phyloP scores from a whole-genome alignment of 305 asterid species.

The Ilex paraguariensis region DNA sequence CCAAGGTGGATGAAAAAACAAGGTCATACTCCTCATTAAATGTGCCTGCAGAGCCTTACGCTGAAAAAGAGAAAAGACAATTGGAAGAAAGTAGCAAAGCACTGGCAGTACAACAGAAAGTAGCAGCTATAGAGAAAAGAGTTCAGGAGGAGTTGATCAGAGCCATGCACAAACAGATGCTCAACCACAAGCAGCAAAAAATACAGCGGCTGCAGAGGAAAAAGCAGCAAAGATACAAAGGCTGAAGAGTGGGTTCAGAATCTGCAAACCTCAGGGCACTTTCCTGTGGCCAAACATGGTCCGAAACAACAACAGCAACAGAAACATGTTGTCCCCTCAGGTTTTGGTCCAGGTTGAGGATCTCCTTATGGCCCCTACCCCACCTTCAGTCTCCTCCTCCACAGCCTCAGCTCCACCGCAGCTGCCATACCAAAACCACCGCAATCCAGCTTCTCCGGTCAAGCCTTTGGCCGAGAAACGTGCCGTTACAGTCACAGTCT shows the following conservation, averaged over 20 bases:
- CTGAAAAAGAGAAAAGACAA: constrained; percentile 28
- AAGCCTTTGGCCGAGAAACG: constrained; percentile 84
- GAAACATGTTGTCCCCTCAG: constrained; percentile 30
- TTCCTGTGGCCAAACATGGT: constrained; percentile 94
- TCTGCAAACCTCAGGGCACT: constrained; percentile 93
- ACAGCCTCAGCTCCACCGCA: constrained; percentile 48
- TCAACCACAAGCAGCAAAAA: constrained; percentile 16
- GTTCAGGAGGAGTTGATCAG: no score
- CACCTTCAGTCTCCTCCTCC: constrained; percentile 88
- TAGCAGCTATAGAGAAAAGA: constrained; percentile 15
- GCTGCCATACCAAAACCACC: constrained; percentile 27
- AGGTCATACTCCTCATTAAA: constrained; percentile 40
- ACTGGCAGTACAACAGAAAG: constrained; percentile 30
- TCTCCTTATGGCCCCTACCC: constrained; percentile 58
- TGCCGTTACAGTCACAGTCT: constrained; percentile 53
- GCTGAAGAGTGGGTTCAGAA: constrained; percentile 94
- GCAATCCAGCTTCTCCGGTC: constrained; percentile 39
- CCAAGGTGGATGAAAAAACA: constrained; percentile 28
- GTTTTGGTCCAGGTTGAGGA: constrained; percentile 64
- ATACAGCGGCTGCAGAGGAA: constrained; percentile 35
- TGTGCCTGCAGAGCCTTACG: constrained; percentile 21
- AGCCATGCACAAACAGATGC: not conserved
- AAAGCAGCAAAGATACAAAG: constrained; percentile 83
- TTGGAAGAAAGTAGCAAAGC: constrained; percentile 11
- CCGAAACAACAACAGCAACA: constrained; percentile 25